Percentiles rank a stretch among this genome's conserved stretches.
Conservation (phyloP, 139 green algal genomes). For the Chlorella ohadii region DNA sequence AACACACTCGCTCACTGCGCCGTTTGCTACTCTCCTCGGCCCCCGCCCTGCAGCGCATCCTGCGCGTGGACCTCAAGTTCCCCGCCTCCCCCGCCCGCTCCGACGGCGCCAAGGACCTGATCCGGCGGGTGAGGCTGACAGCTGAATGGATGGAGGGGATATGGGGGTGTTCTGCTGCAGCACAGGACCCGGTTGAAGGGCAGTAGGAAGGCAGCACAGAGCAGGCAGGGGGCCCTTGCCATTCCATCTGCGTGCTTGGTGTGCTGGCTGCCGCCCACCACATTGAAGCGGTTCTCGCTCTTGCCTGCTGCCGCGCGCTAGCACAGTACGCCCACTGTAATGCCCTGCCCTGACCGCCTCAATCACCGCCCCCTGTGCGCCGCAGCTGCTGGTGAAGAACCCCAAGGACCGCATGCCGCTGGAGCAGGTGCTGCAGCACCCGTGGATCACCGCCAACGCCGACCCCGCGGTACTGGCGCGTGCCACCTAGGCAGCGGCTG, state of each 20-base stretch:
- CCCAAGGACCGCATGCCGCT: constrained; percentile 76
- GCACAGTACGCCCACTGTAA: too few relatives aligned
- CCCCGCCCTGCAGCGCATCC: constrained; percentile 76
- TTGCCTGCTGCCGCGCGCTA: too few relatives aligned
- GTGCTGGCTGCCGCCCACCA: background rate
- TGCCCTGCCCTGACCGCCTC: too few relatives aligned
- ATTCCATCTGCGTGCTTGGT: too few relatives aligned
- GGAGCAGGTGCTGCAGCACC: constrained; percentile 78
- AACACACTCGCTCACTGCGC: too few relatives aligned
- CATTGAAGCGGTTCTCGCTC: too few relatives aligned
- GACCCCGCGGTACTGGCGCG: constrained; percentile 41
- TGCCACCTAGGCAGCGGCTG: background rate
- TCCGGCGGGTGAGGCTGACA: constrained; percentile 62
- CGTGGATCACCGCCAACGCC: constrained; percentile 85
- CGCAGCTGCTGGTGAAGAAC: constrained; percentile 85
- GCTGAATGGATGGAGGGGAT: background rate
- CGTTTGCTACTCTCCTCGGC: too few relatives aligned
- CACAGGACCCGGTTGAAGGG: too few relatives aligned
- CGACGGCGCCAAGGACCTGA: constrained; percentile 86
- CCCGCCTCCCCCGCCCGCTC: constrained; percentile 65
- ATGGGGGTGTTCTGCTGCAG: too few relatives aligned
- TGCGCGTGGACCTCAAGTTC: constrained; percentile 91
- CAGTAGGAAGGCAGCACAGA: too few relatives aligned
- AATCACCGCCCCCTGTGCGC: too few relatives aligned
- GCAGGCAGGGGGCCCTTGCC: too few relatives aligned